phyloP scores from a whole-genome alignment of 140 eudicot species.

The Oenanthe javanica region DNA sequence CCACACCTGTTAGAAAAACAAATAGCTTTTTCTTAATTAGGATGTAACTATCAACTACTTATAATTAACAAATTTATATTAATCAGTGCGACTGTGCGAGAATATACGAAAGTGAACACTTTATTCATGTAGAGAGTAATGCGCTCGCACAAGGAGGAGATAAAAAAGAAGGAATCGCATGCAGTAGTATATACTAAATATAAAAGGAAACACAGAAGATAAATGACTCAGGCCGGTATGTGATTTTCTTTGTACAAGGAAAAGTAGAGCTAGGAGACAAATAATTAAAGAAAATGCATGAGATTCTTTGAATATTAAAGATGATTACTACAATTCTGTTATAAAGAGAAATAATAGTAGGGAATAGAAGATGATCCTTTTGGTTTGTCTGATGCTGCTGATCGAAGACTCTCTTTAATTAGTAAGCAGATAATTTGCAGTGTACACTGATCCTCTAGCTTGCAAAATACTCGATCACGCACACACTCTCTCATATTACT shows the following conservation, averaged over 20 bases:
- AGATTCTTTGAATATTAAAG: slow-evolving; percentile 1
- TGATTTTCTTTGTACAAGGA: neutral
- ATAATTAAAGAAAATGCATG: neutral
- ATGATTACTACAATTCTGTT: neutral
- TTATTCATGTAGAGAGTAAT: too few species aligned
- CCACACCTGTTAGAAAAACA: too few species aligned
- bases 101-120: too few species aligned
- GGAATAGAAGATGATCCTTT: slow-evolving; percentile 34
- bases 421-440: slow-evolving; percentile 19
- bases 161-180: slow-evolving; percentile 5
- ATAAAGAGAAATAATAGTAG: neutral
- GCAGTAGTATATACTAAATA: neutral
- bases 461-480: neutral
- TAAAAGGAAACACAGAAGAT: neutral
- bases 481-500: slow-evolving; percentile 2
- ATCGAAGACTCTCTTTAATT: neutral
- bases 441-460: slow-evolving; percentile 21
- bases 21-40: too few species aligned
- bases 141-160: neutral
- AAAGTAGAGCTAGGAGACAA: neutral
- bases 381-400: slow-evolving; percentile 28
- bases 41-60: too few species aligned
- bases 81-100: too few species aligned
- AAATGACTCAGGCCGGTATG: neutral
- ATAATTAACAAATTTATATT: too few species aligned